Conservation (phyloP, 805 yeast genomes). For the Candida ulmi region DNA sequence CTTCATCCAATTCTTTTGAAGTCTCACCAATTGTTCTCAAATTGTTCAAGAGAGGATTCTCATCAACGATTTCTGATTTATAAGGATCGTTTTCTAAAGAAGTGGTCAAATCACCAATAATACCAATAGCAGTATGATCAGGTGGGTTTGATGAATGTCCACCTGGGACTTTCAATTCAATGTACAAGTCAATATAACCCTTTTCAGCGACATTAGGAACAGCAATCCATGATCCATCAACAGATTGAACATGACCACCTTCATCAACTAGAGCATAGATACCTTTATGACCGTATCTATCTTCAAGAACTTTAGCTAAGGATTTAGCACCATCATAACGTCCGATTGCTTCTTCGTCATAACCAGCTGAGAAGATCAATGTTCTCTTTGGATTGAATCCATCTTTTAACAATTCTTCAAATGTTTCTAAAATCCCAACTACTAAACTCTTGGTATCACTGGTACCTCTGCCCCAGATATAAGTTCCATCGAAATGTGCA, state of each 20-base stretch:
- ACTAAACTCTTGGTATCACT: constrained; percentile 68
- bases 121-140: constrained; percentile 74
- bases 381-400: constrained; percentile 55
- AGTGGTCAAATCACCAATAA: constrained; percentile 53
- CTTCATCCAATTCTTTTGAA: constrained; percentile 6
- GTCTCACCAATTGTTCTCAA: constrained; percentile 27
- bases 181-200: constrained; percentile 49
- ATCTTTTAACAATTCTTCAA: constrained; percentile 42
- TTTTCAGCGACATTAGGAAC: constrained; percentile 56
- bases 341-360: constrained; percentile 74
- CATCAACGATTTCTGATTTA: constrained; percentile 34
- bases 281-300: constrained; percentile 53
- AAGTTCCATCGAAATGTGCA: constrained; percentile 58
- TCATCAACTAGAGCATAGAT: constrained; percentile 64
- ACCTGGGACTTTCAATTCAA: constrained; percentile 53
- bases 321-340: constrained; percentile 45
- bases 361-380: constrained; percentile 60
- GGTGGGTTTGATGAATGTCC: constrained; percentile 80
- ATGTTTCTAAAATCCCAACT: constrained; percentile 57
- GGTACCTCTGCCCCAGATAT: constrained; percentile 71
- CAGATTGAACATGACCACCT: constrained; percentile 33
- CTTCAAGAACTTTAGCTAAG: constrained; percentile 38
- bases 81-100: constrained; percentile 51
- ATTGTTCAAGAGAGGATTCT: constrained; percentile 53
- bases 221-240: constrained; percentile 38